Base-by-base conservation (phyloP, 2,329 filamentous ascomycete genomes). In the Pseudogymnoascus sp. region DNA sequence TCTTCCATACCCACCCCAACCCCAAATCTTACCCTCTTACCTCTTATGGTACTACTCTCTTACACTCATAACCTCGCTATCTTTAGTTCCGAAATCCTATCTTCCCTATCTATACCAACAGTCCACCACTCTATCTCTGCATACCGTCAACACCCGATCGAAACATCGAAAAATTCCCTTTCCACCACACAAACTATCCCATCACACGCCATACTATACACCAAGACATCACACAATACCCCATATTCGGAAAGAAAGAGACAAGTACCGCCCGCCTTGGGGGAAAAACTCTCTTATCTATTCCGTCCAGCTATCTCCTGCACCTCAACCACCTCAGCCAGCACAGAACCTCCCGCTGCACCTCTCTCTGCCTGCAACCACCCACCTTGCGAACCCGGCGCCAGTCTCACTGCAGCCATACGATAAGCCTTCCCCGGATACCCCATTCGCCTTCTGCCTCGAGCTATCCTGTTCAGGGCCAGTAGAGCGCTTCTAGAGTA, bases 401-500 rank as follows among this genome's bases (percentile, higher is more conserved):
- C 45, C 25, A 52, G 45, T 52, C 45, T 52, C 45, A 52, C 45
- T 52, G 45, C 45, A 52, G 45, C 42, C n/a, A 9, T 27, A 10
- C 45, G 45, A 52, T 52, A 52, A 52, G 45, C 45, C 25, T 52
- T 52, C 45, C 45, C 45, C 25, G 45, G 45, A 52, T 52, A 52
- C 45, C 45, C 45, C 45, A 52, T 52, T 52, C 45, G 45, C 45
- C 45, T 52, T 52, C 45, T 52, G 27, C 45, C 45, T 52, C 45
- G 45, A 52, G 45, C 25, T 52, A 52, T 52, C 27, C 45, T 52
- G 45, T 52, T 52, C 45, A 52, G 27, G 45, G 45, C 45, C 27
- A 52, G 45, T 52, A 52, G 45, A 52, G 45, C 45, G 45, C 45
- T 52, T 52, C 45, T 52, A 52, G 45, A 52, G 45, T 52, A 31